Evolutionary conservation across 495 filamentous ascomycete species (phyloP), one percentile per base, ranked within the genome.

Genomic region (Filosporella fistucella): DNA sequence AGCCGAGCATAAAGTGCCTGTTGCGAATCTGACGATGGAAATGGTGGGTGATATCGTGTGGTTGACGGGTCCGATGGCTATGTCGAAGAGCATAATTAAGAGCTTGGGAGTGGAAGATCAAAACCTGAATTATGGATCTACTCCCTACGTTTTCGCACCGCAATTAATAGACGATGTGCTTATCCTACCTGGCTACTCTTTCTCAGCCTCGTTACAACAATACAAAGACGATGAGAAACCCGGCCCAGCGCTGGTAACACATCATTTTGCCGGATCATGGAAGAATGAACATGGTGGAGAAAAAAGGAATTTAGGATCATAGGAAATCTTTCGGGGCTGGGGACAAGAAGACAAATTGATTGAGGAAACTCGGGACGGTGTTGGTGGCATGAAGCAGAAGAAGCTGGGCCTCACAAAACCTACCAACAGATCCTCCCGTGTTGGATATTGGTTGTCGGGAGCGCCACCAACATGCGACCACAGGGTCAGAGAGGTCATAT

Each of bases 21-120:
- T 74, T 14, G 16, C 45, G n/a, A 29, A 42, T 0, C 29, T 62
- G 4, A 44, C 71, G 13, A 62, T 47, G 45, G 33, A 12, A 2
- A 50, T 37, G 39, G 21, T 42, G 3, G 44, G 43, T 20, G 58
- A 63, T 41, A 58, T 65, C 0, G 59, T 63, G 55, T 58, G 57
- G 23, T 56, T 60, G 33, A 63, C 63, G 11, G 60, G 63, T 1
- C 63, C 63, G 5, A 59, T 52, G 10, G 52, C 55, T 0, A 61
- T 49, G 49, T 57, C 58, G 23, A 52, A 57, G 16, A 56, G 60
- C 7, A 59, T 65, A 12, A 55, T 61, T 26, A 42, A 51, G 33
- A 57, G 59, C 51, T 61, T 33, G 42, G 33, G 16, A 30, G 40
- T n/a, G n/a, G 37, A 40, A 20, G 23, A 40, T 4, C 4, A 40